A percentile compares a stretch with the other conserved stretches of the same genome.
Conservation (phyloP, 139 green algal species). For the Cymbomonas tetramitiformis region DNA sequence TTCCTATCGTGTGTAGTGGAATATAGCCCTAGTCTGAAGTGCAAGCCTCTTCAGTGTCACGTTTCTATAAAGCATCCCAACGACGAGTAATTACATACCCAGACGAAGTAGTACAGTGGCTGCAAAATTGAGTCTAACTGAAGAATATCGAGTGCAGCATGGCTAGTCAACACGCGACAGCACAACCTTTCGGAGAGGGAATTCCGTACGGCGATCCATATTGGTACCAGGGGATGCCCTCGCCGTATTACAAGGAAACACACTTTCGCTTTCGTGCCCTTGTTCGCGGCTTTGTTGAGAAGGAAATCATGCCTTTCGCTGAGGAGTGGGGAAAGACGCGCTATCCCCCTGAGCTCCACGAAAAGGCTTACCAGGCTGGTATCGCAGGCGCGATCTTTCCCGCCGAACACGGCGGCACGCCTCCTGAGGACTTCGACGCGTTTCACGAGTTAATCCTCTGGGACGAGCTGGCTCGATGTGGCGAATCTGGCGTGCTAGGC, state of each 20-base stretch:
- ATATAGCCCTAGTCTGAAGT: too few relatives aligned
- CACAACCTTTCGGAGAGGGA: constrained; percentile 9
- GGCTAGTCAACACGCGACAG: too few relatives aligned
- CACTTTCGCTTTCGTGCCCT: constrained; percentile 15
- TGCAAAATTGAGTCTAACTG: too few relatives aligned
- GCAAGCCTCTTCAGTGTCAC: too few relatives aligned
- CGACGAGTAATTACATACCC: too few relatives aligned
- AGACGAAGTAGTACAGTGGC: too few relatives aligned
- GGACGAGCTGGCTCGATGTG: constrained; percentile 26
- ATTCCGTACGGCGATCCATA: constrained; percentile 14
- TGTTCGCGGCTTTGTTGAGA: constrained; percentile 23
- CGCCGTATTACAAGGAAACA: constrained; percentile 21
- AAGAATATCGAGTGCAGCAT: not conserved
- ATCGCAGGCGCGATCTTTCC: constrained; percentile 15
- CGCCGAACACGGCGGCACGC: constrained; percentile 19
- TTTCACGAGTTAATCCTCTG: constrained; percentile 24
- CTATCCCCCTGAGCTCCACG: constrained; percentile 20
- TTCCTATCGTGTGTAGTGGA: too few relatives aligned
- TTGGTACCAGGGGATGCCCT: constrained; percentile 24
- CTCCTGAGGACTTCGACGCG: constrained; percentile 8
- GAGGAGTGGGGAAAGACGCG: constrained; percentile 25
- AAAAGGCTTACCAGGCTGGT: constrained; percentile 18
- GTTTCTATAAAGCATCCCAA: too few relatives aligned
- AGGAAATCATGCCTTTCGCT: constrained; percentile 4
- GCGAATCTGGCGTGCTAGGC: constrained; percentile 26